Conservation (phyloP, 2,329 filamentous ascomycete genomes). For the Scedosporium dehoogii region DNA sequence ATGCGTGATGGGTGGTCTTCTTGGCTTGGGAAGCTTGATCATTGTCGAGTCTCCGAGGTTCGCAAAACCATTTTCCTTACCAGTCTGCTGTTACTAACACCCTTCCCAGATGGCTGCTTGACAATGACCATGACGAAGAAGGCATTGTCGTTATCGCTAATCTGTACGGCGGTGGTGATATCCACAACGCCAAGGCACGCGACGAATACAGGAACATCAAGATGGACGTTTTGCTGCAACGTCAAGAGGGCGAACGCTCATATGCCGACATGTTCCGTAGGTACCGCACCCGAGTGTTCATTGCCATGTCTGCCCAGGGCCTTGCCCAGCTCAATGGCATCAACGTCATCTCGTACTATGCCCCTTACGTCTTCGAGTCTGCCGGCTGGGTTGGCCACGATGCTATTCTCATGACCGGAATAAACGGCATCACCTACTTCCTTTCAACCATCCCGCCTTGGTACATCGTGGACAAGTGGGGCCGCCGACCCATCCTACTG, state of each 20-base stretch:
- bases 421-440: constrained; percentile 85
- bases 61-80: constrained; percentile 13
- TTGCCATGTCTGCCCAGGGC: constrained; percentile 96
- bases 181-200: constrained; percentile 82
- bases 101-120: constrained; percentile 71
- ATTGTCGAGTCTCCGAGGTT: constrained; percentile 96
- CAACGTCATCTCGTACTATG: constrained; percentile 99
- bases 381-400: constrained; percentile 90
- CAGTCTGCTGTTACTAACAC: constrained; percentile 17
- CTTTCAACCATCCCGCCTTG: constrained; percentile 89
- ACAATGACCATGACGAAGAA: constrained; percentile 97
- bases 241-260: constrained; percentile 87
- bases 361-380: constrained; percentile 89
- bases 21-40: constrained; percentile 76
- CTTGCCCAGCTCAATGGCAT: constrained; percentile 97
- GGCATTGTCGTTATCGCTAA: constrained; percentile 98
- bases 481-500: constrained; percentile 78
- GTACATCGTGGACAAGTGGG: constrained; percentile 93
- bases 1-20: constrained; percentile 82
- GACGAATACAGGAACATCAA: constrained; percentile 99
- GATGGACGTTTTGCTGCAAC: constrained; percentile 87
- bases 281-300: constrained; percentile 87
- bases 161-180: constrained; percentile 89
- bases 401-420: constrained; percentile 92
- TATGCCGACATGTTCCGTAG: constrained; percentile 92